Percentiles rank a stretch among this genome's conserved stretches.
phyloP scores from a whole-genome alignment of 2,329 filamentous ascomycete species.

The Sclerotinia trifoliorum region DNA sequence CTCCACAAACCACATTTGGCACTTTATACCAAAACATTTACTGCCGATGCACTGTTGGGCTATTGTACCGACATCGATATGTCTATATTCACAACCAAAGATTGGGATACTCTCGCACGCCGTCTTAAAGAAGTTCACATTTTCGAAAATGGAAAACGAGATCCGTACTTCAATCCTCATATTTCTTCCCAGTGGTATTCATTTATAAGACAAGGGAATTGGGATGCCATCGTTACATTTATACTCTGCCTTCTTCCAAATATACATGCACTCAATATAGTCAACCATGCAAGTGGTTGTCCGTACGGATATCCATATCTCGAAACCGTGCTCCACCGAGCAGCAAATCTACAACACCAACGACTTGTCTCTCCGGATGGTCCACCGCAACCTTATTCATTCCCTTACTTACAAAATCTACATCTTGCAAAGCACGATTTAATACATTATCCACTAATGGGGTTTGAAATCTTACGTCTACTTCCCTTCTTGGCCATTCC shows the following conservation, averaged over 20 bases:
- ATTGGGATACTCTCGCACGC: background rate
- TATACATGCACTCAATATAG: conserved; percentile 17
- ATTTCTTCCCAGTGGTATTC: conserved; percentile 2
- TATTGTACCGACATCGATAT: conserved; percentile 15
- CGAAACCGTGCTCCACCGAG: conserved; percentile 18
- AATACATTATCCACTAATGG: conserved; percentile 15
- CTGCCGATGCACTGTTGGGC: conserved; percentile 13
- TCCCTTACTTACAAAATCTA: background rate
- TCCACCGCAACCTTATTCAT: background rate
- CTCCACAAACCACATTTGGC: conserved; percentile 6
- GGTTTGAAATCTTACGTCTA: conserved; percentile 14
- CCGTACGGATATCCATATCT: conserved; percentile 22
- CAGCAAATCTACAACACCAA: conserved; percentile 7
- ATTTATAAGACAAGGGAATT: conserved; percentile 10
- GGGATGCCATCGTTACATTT: conserved; percentile 19
- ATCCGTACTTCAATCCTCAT: background rate
- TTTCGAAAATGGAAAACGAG: background rate
- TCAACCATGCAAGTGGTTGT: conserved; percentile 20
- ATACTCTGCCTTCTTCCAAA: conserved; percentile 23
- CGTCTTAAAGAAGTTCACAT: background rate
- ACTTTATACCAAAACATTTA: conserved; percentile 18
- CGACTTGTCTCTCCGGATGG: background rate
- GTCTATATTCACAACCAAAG: background rate
- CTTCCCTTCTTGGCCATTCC: conserved; percentile 16
- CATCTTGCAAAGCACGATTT: conserved; percentile 14